Evolutionary conservation across 2,329 filamentous ascomycete species (phyloP), one percentile per base, ranked within the genome.

Genomic region (Pestalotiopsis sp.): DNA sequence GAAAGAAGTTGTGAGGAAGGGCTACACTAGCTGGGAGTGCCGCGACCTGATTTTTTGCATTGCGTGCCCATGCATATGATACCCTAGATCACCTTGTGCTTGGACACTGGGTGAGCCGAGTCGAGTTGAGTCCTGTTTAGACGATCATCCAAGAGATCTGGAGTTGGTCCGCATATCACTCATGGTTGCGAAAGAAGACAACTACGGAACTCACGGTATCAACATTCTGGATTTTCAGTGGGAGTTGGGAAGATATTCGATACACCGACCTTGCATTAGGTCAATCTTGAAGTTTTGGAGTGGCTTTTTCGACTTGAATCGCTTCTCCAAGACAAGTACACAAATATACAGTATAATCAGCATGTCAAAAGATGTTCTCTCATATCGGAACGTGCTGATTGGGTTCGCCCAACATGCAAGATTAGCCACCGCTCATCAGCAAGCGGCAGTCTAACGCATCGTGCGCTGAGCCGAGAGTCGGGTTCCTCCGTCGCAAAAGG

Each of bases 1-100:
- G 20, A 66, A 31, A 57, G 31, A 45, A 17, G 49, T 12, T 12
- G n/a, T 20, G 23, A 20, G 12, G 49, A 23, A 58, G 64, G n/a
- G n/a, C 13, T 27, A 60, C n/a, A 45, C 56, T 13, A 56, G 63
- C 27, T n/a, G n/a, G n/a, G 36, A 66, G 23, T 13, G 36, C 23
- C 31, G 41, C 17, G 56, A 41, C 52, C 17, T 64, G 49, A 65
- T 38, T 60, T 67, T 63, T 58, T 49, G 56, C 68, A 62, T 66
- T 66, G 62, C 56, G 38, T 66, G 63, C 58, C 65, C 68, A 69
- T 69, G 65, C 65, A 69, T 69, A 67, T 69, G 68, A 69, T 69
- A 69, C 68, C 68, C 68, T 69, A 67, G 65, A 69, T 59, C 38
- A 65, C 40, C n/a, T 66, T 60, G 52, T 12, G 36, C 17, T 41